These are phyloP conservation scores for Plasmodium yoelii DNA, from an alignment of 169 alveolate genomes.

Conservation along the genomic window DNA sequence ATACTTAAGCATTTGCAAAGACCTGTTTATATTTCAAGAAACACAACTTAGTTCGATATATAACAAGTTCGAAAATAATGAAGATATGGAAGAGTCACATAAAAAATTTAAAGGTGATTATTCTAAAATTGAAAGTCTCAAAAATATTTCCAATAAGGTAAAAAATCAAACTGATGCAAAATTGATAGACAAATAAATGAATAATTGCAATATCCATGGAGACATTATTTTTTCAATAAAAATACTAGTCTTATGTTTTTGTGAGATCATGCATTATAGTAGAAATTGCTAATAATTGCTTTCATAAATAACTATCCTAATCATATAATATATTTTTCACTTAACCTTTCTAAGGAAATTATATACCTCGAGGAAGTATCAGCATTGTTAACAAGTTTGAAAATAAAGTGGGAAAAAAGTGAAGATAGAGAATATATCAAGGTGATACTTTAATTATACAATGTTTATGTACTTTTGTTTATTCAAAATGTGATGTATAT, in stretches of 20 bases:
- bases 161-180: too few relatives aligned
- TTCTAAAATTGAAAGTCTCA: constrained; percentile 22
- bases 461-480: too few relatives aligned
- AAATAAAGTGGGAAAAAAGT: not conserved
- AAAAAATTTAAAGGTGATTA: not conserved
- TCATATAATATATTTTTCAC: too few relatives aligned
- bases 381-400: constrained; percentile 4
- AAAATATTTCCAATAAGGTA: constrained; percentile 31
- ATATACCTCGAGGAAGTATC: constrained; percentile 24
- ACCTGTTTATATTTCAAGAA: constrained; percentile 31
- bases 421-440: constrained; percentile 5
- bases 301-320: not conserved
- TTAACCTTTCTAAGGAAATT: constrained; percentile 20
- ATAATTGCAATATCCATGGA: too few relatives aligned
- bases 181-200: too few relatives aligned
- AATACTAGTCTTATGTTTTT: too few relatives aligned
- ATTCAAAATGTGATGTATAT: too few relatives aligned
- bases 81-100: not conserved
- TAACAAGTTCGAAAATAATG: constrained; percentile 21
- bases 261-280: too few relatives aligned
- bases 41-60: constrained; percentile 3
- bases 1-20: constrained; percentile 24
- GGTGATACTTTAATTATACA: constrained; percentile 16
- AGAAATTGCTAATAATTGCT: not conserved
- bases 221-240: too few relatives aligned